Base-by-base conservation (phyloP, 768 basidiomycete genomes). In the Lactarius vividus region DNA sequence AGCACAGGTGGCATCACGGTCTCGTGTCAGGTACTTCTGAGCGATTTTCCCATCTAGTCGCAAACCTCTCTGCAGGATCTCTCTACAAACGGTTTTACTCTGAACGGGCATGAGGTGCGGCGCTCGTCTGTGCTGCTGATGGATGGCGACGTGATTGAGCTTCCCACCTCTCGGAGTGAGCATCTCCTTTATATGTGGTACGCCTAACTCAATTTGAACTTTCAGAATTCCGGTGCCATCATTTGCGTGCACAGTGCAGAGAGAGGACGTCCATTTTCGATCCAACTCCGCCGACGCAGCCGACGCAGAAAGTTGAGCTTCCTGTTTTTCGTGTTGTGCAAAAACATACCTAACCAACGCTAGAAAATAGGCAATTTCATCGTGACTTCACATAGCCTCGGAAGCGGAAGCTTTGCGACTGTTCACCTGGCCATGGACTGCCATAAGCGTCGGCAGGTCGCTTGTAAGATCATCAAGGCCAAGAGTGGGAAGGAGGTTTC, bases 391-490 rank as follows among this genome's bases (percentile, higher is more conserved):
- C 89, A 92, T 66, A 89, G 87, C 70, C 82, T 94, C 15, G 92
- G 92, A 49, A 87, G 84, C 28, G 92, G 92, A 5, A 88, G 88
- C 49, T 94, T 92, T 74, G 92, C 91, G 0, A 88, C 87, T 1
- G 92, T 94, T 1, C 87, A 92, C 71, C 82, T 94, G 28, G 90
- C 91, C 20, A 79, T 91, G 64, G 89, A 91, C 71, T 83, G 80
- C 11, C 73, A 76, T 10, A 83, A 80, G 55, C 82, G 85, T 69
- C 82, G 85, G 53, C 92, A 94, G 76, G 89, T 91, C 31, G 92
- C 92, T 26, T 93, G 91, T 75, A 94, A 94, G 74, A 91, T 86
- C 64, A 89, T 94, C 72, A 85, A 84, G 69, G 82, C 79, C 1
- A 85, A 85, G 73, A 83, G 82, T 60, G 84, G 83, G 26, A 81